These are phyloP conservation scores for Psidium friedrichsthalianum DNA, from an alignment of 345 rosid genomes.

Conservation along the genomic window DNA sequence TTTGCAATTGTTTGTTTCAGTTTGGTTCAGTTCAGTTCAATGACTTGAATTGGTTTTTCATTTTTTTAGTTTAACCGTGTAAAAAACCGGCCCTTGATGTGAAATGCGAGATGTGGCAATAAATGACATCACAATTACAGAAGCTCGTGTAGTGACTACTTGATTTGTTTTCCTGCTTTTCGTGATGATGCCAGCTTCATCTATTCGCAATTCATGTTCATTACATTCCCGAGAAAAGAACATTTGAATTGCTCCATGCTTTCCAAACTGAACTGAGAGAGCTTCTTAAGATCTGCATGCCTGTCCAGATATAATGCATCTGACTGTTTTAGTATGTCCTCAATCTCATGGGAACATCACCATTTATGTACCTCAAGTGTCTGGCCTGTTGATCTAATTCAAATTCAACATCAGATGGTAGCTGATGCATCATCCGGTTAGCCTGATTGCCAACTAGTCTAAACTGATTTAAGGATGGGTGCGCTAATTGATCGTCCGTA, in stretches of 20 bases:
- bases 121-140: background rate
- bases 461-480: background rate
- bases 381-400: background rate
- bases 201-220: background rate
- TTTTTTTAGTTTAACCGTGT: background rate
- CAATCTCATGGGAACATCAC: background rate
- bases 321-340: background rate
- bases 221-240: conserved; percentile 18
- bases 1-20: background rate
- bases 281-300: background rate
- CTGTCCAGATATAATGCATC: conserved; percentile 11
- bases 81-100: background rate
- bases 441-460: conserved; percentile 5
- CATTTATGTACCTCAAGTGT: conserved; percentile 8
- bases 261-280: conserved; percentile 7
- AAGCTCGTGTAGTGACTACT: background rate
- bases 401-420: conserved; percentile 8
- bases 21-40: background rate
- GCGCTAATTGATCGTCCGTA: background rate
- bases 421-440: conserved; percentile 8
- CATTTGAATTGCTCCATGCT: conserved; percentile 4
- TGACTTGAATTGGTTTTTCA: background rate
- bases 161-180: background rate
- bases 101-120: background rate
- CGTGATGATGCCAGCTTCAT: background rate